These are phyloP conservation scores for Cryptococcus deneoformans DNA, from an alignment of 1,284 basidiomycete species.

Conservation along the genomic window DNA sequence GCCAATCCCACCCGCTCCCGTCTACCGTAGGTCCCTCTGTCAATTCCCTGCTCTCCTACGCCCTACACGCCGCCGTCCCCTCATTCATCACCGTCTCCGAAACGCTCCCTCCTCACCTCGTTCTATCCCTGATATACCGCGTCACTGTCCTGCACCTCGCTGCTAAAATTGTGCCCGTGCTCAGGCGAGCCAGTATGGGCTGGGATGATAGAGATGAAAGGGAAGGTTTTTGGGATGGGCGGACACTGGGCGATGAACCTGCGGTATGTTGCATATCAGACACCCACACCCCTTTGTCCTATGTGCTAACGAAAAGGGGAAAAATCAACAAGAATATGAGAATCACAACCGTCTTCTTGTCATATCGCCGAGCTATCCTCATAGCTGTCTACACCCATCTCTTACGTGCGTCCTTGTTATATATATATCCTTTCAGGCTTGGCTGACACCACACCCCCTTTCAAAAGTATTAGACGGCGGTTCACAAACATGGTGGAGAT, in stretches of 20 bases:
- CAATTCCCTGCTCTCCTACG: constrained; percentile 23
- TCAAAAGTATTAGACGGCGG: constrained; percentile 47
- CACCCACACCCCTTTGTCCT: too few relatives aligned
- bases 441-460: not conserved
- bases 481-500: constrained; percentile 50
- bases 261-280: constrained; percentile 21
- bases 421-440: not conserved
- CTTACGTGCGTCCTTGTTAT: constrained; percentile 32
- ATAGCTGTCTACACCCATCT: constrained; percentile 51
- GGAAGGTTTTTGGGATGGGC: constrained; percentile 45
- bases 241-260: constrained; percentile 44
- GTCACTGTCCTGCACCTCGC: constrained; percentile 79
- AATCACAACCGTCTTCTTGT: constrained; percentile 46
- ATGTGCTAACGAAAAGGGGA: not conserved
- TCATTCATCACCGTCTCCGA: constrained; percentile 31
- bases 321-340: constrained; percentile 37
- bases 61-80: constrained; percentile 28
- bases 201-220: constrained; percentile 39
- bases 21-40: constrained; percentile 14
- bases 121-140: constrained; percentile 78
- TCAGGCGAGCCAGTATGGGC: constrained; percentile 55
- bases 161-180: constrained; percentile 69
- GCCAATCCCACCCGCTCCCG: constrained; percentile 9
- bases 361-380: constrained; percentile 48
- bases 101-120: constrained; percentile 45